These are phyloP conservation scores for Aechmea fasciata DNA, from an alignment of 176 grass and related monocot genomes.

Conservation along the genomic window DNA sequence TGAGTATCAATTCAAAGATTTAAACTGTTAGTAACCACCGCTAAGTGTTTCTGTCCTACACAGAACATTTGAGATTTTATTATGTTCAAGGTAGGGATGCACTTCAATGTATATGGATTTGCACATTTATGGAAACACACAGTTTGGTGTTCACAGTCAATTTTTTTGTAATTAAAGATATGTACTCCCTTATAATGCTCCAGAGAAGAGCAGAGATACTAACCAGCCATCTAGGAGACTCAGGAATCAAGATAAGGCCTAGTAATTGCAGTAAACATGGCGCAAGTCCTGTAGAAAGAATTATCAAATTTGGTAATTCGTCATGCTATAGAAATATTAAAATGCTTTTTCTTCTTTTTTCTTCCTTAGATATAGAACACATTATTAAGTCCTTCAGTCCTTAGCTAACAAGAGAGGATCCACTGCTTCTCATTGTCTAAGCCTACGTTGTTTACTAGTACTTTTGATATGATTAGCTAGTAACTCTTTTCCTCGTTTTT, in stretches of 20 bases:
- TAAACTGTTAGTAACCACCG: too few relatives aligned
- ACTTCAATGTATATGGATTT: background rate
- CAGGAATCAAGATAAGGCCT: slow-evolving; percentile 60
- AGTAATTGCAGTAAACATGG: slow-evolving; percentile 63
- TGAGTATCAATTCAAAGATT: background rate
- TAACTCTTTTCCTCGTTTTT: too few relatives aligned
- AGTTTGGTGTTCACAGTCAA: background rate
- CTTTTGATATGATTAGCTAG: too few relatives aligned
- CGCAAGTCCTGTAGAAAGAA: slow-evolving; percentile 31
- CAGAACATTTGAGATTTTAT: background rate
- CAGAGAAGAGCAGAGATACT: slow-evolving; percentile 10
- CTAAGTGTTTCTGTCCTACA: background rate
- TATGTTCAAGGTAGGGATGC: background rate
- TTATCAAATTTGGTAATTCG: background rate
- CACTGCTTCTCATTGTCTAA: too few relatives aligned
- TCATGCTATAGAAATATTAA: background rate
- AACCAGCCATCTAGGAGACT: slow-evolving; percentile 88
- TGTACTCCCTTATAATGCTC: background rate
- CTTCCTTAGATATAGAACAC: too few relatives aligned
- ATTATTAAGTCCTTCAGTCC: too few relatives aligned
- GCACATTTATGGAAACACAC: background rate
- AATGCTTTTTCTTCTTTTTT: background rate
- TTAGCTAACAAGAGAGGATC: too few relatives aligned
- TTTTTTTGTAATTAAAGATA: background rate
- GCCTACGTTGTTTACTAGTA: too few relatives aligned